Evolutionary conservation across 306 rosid genomes (phyloP), one percentile per base, ranked within the genome.

Genomic region (Inga oerstediana): DNA sequence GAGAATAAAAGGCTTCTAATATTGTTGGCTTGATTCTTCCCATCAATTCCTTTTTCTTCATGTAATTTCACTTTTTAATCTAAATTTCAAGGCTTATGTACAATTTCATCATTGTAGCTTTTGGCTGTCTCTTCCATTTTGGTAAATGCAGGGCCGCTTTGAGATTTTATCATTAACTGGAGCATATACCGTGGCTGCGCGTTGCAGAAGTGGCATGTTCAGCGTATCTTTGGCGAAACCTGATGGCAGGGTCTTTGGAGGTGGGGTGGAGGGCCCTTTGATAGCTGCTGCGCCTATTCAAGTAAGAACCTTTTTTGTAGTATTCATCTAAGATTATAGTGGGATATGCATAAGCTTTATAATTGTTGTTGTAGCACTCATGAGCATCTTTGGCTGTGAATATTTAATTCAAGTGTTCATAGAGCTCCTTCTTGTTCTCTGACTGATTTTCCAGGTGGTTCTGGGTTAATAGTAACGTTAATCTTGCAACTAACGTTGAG

Each of bases 261-360:
- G 92, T 7, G 15, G 3, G 52, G 61, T 87, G 16, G 82, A 37
- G 5, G 82, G 84, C 14, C 8, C 83, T n/a, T 22, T 89, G 67
- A 87, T 82, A 27, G 94, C 92, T 3, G 88, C 85, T 68, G 58
- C 37, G 6, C 85, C 90, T 22, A 32, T 85, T 73, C 89, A 86
- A 75, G 92, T 88, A 78, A 71, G 75, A 52, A 27, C 4, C 0
- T 11, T 30, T n/a, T n/a, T 34, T 56, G 15, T 27, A 62, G 35
- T 27, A 62, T 62, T 35, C 68, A 11, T 62, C 70, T 64, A 30
- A 13, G 70, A 64, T 30, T 64, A 5, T 24, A 27, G 12, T 14
- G 17, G 54, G 54, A 49, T 14, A 14, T 49, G 54, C 54, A 49
- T 49, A 4, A 27, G 41, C 10, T 14, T 65, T 65, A 65, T 64